A percentile compares a stretch with the other conserved stretches of the same genome.
phyloP scores from a whole-genome alignment of 345 rosid species.

The Noccaea caerulescens region DNA sequence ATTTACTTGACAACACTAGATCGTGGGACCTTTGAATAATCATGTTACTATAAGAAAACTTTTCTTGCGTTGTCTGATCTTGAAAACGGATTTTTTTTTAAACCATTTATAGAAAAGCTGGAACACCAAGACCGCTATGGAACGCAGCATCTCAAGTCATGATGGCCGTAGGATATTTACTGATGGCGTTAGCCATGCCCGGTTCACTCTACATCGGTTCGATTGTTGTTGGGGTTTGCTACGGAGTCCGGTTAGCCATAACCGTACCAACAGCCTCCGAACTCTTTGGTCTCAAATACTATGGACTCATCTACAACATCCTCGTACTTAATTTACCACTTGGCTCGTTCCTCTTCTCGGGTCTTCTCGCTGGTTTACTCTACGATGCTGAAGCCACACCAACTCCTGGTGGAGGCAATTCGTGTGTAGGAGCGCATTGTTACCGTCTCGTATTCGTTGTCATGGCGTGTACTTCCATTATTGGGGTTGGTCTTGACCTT shows the following conservation, averaged over 20 bases:
- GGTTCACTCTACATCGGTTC: conserved; percentile 63
- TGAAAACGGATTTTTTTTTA: not conserved
- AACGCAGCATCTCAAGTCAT: conserved; percentile 59
- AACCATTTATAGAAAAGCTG: conserved; percentile 46
- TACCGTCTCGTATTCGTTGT: conserved; percentile 50
- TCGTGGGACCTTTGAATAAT: conserved; percentile 25
- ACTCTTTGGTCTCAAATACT: conserved; percentile 64
- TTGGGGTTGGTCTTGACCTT: conserved; percentile 56
- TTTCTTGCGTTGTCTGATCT: conserved; percentile 27
- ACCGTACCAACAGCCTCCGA: conserved; percentile 60
- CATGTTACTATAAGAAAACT: not conserved
- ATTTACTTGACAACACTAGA: conserved; percentile 3
- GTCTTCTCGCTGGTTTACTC: conserved; percentile 62
- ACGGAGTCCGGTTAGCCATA: conserved; percentile 56
- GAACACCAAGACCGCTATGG: conserved; percentile 59
- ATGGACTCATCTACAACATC: conserved; percentile 57
- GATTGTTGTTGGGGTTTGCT: conserved; percentile 59
- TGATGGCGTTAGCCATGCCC: conserved; percentile 60
- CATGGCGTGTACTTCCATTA: conserved; percentile 52
- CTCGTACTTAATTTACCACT: conserved; percentile 53
- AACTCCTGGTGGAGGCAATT: conserved; percentile 49
- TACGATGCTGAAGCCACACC: conserved; percentile 58
- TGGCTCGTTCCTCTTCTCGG: conserved; percentile 68
- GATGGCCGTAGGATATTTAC: conserved; percentile 54
- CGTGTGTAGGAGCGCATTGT: conserved; percentile 58